Percentiles rank a stretch among this genome's conserved stretches.
These are phyloP conservation scores for Calonectria honghensis DNA, from an alignment of 2,329 filamentous ascomycete species.

Conservation along the genomic window DNA sequence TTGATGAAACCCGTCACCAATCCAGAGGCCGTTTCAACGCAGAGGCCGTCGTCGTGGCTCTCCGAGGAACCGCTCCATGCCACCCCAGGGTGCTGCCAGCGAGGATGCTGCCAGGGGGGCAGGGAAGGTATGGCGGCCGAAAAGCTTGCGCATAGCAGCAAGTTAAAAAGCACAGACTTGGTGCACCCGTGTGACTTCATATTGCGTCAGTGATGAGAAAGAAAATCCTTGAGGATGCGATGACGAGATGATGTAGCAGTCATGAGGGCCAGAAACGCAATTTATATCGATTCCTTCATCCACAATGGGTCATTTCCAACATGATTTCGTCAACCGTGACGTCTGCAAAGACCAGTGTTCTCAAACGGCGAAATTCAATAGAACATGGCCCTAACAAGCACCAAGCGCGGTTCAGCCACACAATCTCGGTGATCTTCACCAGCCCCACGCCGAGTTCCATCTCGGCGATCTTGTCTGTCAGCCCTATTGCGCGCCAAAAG, in stretches of 20 bases:
- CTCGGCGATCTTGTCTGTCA: constrained; percentile 12
- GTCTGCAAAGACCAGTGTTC: neutral
- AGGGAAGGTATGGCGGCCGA: neutral
- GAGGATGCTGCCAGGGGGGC: constrained; percentile 6
- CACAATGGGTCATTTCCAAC: neutral
- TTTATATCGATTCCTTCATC: neutral
- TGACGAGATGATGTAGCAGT: neutral
- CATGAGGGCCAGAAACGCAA: neutral
- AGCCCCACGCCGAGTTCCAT: constrained; percentile 13
- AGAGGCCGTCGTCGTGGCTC: neutral
- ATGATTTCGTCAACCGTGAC: too few species aligned
- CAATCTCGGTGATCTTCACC: constrained; percentile 18
- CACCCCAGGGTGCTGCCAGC: neutral
- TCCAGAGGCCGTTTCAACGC: neutral
- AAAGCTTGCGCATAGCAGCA: neutral
- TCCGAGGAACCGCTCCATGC: neutral
- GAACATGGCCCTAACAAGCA: neutral
- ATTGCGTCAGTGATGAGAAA: neutral
- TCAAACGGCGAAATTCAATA: neutral
- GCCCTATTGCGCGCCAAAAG: neutral
- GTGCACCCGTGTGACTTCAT: neutral
- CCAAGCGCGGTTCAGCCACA: neutral
- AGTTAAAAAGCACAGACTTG: neutral
- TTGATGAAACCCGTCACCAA: constrained; percentile 13
- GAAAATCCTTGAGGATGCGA: neutral